Evolutionary conservation across 2,329 filamentous ascomycete species (phyloP).

Genomic region (Thermothelomyces thermophilus): DNA sequence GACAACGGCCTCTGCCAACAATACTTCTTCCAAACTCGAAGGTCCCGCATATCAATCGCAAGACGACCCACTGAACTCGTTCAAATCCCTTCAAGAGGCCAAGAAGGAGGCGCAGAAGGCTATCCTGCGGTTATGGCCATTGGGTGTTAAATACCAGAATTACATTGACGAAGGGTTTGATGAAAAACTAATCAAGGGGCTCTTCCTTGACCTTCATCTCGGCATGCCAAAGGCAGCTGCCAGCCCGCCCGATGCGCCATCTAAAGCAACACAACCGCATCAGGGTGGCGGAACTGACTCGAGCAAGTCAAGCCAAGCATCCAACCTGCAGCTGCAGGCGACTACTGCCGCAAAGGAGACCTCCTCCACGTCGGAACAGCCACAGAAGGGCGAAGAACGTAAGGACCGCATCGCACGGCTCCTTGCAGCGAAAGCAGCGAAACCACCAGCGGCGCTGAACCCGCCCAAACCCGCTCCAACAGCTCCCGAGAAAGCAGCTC

Average conservation of each 20-base stretch:
- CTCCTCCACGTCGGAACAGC: conserved; percentile 11
- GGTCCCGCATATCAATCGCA: neutral
- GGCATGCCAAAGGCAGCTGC: conserved; percentile 31
- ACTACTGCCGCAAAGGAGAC: conserved; percentile 5
- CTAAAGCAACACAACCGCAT: neutral
- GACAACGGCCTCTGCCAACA: neutral
- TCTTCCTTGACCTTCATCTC: conserved; percentile 65
- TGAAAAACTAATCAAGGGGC: conserved; percentile 49
- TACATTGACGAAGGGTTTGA: conserved; percentile 70
- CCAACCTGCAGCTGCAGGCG: conserved; percentile 1
- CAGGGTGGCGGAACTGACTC: neutral
- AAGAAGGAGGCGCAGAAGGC: conserved; percentile 59
- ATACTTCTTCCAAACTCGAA: neutral
- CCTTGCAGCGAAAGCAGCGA: conserved; percentile 64
- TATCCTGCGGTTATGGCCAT: conserved; percentile 55
- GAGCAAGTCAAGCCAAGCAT: neutral
- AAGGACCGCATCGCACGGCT: conserved; percentile 72
- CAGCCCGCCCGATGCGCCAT: neutral
- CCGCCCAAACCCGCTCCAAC: conserved; percentile 13
- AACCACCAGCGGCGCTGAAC: conserved; percentile 27
- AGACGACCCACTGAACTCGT: conserved; percentile 11
- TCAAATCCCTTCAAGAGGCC: conserved; percentile 34
- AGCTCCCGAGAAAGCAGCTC: conserved; percentile 18
- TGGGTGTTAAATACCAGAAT: conserved; percentile 67
- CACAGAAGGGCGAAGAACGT: conserved; percentile 51